Evolutionary conservation across 129 eudicot genomes (phyloP), one percentile per base, ranked within the genome.

Genomic region (Flaveria robusta): DNA sequence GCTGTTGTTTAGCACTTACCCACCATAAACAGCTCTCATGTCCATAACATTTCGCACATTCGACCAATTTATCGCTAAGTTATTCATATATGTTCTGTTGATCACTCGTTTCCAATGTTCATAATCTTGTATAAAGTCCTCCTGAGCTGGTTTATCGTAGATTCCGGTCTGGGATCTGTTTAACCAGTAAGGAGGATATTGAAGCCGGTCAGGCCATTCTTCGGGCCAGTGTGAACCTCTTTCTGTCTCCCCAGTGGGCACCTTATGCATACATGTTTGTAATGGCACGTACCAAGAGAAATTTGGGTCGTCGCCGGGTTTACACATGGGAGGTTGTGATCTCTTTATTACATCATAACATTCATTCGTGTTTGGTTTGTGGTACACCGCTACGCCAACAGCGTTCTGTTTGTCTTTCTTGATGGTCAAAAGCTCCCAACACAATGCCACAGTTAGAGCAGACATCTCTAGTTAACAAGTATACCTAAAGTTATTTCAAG

Each of bases 21-120:
- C 98, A 49, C 98, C 98, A 64, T 90, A 90, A 50, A 85, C 92
- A 72, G 97, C 92, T 85, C 96, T 88, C 97, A 90, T 88, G 88
- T 93, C 98, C 96, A 93, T 93, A 51, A 90, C 82, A 74, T 93
- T 93, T 74, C 97, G 90, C 55, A 90, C 79, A 51, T 82, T 73
- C 4, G 87, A 77, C 98, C 94, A 92, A 67, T 66, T 88, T 65
- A 93, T 90, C 37, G 97, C 98, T 7, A 93, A 62, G 50, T 84
- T 86, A 63, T 22, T 80, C 74, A 82, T 80, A 52, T 93, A 93
- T 9, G 81, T 18, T 51, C 75, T 83, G 66, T 66, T 79, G 39
- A 93, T 83, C 80, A 85, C 85, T 18, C 47, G 24, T 76, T 86
- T 72, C 98, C 98, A 89, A 46, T 89, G 90, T 77, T 90, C 76